phyloP scores from a whole-genome alignment of 75 land plant genomes.

The Cunninghamia lanceolata region DNA sequence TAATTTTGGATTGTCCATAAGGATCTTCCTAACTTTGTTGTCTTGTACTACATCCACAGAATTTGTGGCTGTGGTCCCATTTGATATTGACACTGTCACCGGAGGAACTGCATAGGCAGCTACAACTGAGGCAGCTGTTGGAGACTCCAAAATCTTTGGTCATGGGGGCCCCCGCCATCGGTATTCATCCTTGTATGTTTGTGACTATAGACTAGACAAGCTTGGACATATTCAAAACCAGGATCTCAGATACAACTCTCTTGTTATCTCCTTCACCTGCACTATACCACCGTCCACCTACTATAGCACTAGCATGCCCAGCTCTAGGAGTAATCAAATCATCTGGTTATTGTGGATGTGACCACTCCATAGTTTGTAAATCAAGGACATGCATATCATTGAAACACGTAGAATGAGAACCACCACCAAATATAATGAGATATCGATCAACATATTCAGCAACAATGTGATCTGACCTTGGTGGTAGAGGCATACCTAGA shows the following conservation, averaged over 20 bases:
- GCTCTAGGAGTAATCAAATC: conserved; percentile 67
- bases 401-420: conserved; percentile 84
- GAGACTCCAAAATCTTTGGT: conserved; percentile 55
- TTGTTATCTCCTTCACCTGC: conserved; percentile 97
- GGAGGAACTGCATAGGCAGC: conserved; percentile 52
- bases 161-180: conserved; percentile 60
- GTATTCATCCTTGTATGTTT: conserved; percentile 46
- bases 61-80: conserved; percentile 7
- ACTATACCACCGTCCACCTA: conserved; percentile 82
- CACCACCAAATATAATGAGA: conserved; percentile 88
- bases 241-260: conserved; percentile 80
- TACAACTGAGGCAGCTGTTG: conserved; percentile 77
- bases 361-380: conserved; percentile 89
- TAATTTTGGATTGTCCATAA: conserved; percentile 13
- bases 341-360: conserved; percentile 61
- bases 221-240: conserved; percentile 79
- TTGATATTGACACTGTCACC: conserved; percentile 18
- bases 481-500: conserved; percentile 70
- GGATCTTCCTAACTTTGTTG: conserved; percentile 12
- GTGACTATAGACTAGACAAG: conserved; percentile 71
- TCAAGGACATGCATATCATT: conserved; percentile 88
- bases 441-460: conserved; percentile 72
- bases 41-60: conserved; percentile 11
- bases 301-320: conserved; percentile 78
- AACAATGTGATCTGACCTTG: conserved; percentile 89